phyloP scores from a whole-genome alignment of 441 rosid species.

The Monsonia emarginata region DNA sequence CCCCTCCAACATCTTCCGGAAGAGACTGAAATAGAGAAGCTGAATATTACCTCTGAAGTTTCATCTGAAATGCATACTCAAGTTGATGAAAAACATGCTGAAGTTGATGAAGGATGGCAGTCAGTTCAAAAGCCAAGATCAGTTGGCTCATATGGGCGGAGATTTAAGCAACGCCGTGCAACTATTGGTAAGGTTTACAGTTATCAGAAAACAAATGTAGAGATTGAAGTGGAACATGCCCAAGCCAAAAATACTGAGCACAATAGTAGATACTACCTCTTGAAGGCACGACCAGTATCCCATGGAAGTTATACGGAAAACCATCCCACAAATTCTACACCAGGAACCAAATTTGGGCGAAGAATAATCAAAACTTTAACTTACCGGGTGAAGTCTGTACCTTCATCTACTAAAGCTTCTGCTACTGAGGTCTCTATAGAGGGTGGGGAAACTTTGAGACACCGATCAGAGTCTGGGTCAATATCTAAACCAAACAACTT shows the following conservation, averaged over 20 bases:
- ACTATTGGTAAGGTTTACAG: slow-evolving; percentile 58
- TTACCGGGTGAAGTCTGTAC: slow-evolving; percentile 68
- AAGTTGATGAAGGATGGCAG: slow-evolving; percentile 97
- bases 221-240: slow-evolving; percentile 45
- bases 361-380: slow-evolving; percentile 68
- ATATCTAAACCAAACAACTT: slow-evolving; percentile 5
- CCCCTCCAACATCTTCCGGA: slow-evolving; percentile 33
- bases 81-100: slow-evolving; percentile 23
- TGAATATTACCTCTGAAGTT: slow-evolving; percentile 26
- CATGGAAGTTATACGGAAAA: slow-evolving; percentile 63
- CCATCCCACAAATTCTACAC: slow-evolving; percentile 38
- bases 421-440: slow-evolving; percentile 31
- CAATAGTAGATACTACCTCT: slow-evolving; percentile 51
- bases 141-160: slow-evolving; percentile 58
- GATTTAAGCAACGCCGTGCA: slow-evolving; percentile 80
- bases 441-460: slow-evolving; percentile 29
- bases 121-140: slow-evolving; percentile 89
- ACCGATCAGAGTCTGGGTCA: slow-evolving; percentile 34
- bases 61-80: slow-evolving; percentile 28
- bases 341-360: slow-evolving; percentile 67
- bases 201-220: slow-evolving; percentile 63
- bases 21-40: slow-evolving; percentile 27
- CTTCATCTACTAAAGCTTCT: slow-evolving; percentile 38
- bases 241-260: slow-evolving; percentile 43
- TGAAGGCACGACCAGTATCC: slow-evolving; percentile 58